Percentiles rank a stretch among this genome's conserved stretches.
phyloP scores from a whole-genome alignment of 2,329 filamentous ascomycete species.

The Penicillium italicum region DNA sequence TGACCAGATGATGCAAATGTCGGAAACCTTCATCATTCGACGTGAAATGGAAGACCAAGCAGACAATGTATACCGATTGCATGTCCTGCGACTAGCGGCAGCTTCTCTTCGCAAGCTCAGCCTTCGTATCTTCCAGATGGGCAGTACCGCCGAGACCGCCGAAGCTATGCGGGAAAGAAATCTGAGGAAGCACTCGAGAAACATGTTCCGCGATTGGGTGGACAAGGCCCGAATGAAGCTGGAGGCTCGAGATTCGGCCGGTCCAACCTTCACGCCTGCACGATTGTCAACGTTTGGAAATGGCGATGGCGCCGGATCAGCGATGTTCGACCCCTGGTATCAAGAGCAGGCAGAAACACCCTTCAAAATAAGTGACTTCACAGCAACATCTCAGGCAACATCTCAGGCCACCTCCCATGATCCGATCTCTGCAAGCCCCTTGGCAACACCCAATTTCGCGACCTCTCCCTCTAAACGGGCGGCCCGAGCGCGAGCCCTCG shows the following conservation, averaged over 20 bases:
- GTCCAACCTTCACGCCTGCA: constrained; percentile 29
- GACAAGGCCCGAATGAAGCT: constrained; percentile 40
- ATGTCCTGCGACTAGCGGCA: constrained; percentile 46
- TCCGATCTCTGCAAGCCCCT: constrained; percentile 33
- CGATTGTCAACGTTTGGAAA: constrained; percentile 21
- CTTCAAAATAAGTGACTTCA: constrained; percentile 38
- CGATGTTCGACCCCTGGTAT: constrained; percentile 37
- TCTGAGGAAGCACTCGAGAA: constrained; percentile 52
- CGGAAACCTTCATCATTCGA: constrained; percentile 32
- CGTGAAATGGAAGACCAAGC: constrained; percentile 45
- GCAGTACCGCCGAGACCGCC: constrained; percentile 50
- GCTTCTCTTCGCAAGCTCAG: constrained; percentile 54
- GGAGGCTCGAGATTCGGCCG: constrained; percentile 31
- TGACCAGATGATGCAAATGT: constrained; percentile 38
- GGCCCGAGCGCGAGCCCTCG: constrained; percentile 41
- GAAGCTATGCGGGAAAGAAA: constrained; percentile 52
- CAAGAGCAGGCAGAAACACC: constrained; percentile 32
- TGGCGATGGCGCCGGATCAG: constrained; percentile 20
- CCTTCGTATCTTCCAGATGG: constrained; percentile 55
- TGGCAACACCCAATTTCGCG: constrained; percentile 43
- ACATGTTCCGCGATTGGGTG: constrained; percentile 55
- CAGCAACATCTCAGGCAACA: constrained; percentile 17
- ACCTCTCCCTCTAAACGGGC: constrained; percentile 47
- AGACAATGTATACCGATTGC: constrained; percentile 44
- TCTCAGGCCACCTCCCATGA: constrained; percentile 24